Evolutionary conservation across 169 alveolate species (phyloP).

Genomic region (Cryptosporidium baileyi): DNA sequence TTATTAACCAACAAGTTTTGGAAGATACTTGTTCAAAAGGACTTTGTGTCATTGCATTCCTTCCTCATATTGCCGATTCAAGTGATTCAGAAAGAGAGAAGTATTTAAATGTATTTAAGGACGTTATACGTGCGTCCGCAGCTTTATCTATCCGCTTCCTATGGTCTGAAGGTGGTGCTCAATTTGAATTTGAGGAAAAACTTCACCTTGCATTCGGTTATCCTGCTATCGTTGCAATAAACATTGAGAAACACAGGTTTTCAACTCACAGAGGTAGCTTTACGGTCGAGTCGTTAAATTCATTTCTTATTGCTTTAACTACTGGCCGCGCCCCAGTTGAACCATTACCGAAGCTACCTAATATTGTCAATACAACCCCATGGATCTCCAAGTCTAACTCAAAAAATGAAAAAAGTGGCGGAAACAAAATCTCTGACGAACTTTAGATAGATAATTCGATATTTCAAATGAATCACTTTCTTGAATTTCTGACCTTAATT

Average conservation of each 20-base stretch:
- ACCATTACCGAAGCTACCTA: conserved; percentile 44
- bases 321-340: conserved; percentile 65
- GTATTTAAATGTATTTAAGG: conserved; percentile 78
- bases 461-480: background rate
- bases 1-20: conserved; percentile 72
- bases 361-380: background rate
- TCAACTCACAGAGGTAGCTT: conserved; percentile 68
- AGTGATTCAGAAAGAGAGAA: conserved; percentile 82
- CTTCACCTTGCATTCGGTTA: conserved; percentile 87
- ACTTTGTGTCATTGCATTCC: conserved; percentile 87
- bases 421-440: conserved; percentile 9
- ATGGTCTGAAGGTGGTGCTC: conserved; percentile 92
- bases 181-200: conserved; percentile 84
- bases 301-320: conserved; percentile 36
- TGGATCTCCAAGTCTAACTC: conserved; percentile 32
- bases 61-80: conserved; percentile 89
- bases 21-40: conserved; percentile 79
- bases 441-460: background rate
- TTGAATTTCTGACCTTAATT: background rate
- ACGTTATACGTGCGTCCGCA: conserved; percentile 80
- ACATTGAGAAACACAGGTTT: conserved; percentile 75
- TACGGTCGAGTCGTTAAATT: conserved; percentile 55
- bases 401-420: background rate
- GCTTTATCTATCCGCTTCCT: conserved; percentile 84
- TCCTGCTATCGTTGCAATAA: conserved; percentile 89